A percentile compares a stretch with the other conserved stretches of the same genome.
These are phyloP conservation scores for Turnera subulata DNA, from an alignment of 345 rosid genomes.

Conservation along the genomic window DNA sequence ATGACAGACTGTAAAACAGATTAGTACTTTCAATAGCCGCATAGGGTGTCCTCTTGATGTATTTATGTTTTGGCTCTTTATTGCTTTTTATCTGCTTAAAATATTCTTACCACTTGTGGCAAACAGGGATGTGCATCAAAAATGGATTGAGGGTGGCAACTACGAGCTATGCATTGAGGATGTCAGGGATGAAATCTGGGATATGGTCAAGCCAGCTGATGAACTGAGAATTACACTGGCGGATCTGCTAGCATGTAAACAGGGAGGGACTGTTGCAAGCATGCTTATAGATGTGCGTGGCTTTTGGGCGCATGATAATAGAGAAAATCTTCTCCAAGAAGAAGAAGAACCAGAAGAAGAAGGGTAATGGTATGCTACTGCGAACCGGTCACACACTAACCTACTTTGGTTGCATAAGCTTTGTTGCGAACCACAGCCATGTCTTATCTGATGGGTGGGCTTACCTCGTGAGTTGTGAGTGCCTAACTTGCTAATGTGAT, in stretches of 20 bases:
- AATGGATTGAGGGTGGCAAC: constrained; percentile 99
- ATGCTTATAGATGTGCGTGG: constrained; percentile 97
- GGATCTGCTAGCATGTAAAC: constrained; percentile 85
- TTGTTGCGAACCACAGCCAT: not conserved
- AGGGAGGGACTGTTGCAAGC: constrained; percentile 97
- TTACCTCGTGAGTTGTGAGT: not conserved
- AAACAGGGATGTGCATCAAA: constrained; percentile 94
- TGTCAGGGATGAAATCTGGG: constrained; percentile 98
- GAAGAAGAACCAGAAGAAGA: constrained; percentile 88
- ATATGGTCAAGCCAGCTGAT: constrained; percentile 96
- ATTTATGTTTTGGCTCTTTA: too few species aligned
- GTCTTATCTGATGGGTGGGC: constrained; percentile 6
- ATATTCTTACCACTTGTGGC: not conserved
- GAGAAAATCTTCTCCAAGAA: constrained; percentile 98
- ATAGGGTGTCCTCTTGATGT: not conserved
- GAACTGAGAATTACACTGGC: constrained; percentile 61
- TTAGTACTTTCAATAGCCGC: not conserved
- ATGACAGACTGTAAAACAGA: not conserved
- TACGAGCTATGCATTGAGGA: constrained; percentile 94
- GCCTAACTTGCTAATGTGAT: not conserved
- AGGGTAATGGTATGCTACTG: constrained; percentile 10
- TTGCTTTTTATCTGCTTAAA: too few species aligned
- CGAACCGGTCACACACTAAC: constrained; percentile 7
- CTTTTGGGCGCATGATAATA: constrained; percentile 99
- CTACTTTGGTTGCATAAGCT: constrained; percentile 1